Percentiles rank a stretch among this genome's conserved stretches.
phyloP scores from a whole-genome alignment of 2,329 filamentous ascomycete species.

The Paecilomyces formosus region DNA sequence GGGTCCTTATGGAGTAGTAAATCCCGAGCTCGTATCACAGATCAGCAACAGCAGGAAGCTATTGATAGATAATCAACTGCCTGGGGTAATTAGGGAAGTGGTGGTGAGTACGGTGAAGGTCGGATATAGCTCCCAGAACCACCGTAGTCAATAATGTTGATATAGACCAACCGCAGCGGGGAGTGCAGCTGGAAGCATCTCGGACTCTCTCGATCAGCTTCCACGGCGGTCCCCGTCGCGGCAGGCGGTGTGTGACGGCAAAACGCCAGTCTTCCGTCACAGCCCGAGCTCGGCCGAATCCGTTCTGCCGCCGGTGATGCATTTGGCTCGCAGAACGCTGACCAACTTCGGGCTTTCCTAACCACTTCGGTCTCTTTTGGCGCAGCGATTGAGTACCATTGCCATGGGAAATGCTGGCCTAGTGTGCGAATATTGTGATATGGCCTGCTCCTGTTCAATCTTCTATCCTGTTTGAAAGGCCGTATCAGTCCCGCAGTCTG shows the following conservation, averaged over 20 bases:
- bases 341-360: background rate
- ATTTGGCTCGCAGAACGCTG: background rate
- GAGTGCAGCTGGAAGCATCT: conserved; percentile 1
- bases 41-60: background rate
- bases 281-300: background rate
- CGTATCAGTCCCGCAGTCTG: conserved; percentile 10
- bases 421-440: conserved; percentile 17
- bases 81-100: background rate
- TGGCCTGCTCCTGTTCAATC: conserved; percentile 20
- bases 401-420: conserved; percentile 11
- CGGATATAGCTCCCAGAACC: background rate
- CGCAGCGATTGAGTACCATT: background rate
- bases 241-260: conserved; percentile 21
- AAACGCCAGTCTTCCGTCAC: conserved; percentile 6
- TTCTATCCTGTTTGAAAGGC: conserved; percentile 17
- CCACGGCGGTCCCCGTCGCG: conserved; percentile 6
- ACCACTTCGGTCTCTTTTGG: background rate
- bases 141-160: background rate
- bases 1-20: conserved; percentile 1
- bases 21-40: background rate
- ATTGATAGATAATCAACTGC: background rate
- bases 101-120: background rate
- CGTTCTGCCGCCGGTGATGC: background rate
- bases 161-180: background rate
- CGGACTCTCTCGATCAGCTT: conserved; percentile 21